phyloP scores from a whole-genome alignment of 345 rosid species.

The Eucalyptus cladocalyx region DNA sequence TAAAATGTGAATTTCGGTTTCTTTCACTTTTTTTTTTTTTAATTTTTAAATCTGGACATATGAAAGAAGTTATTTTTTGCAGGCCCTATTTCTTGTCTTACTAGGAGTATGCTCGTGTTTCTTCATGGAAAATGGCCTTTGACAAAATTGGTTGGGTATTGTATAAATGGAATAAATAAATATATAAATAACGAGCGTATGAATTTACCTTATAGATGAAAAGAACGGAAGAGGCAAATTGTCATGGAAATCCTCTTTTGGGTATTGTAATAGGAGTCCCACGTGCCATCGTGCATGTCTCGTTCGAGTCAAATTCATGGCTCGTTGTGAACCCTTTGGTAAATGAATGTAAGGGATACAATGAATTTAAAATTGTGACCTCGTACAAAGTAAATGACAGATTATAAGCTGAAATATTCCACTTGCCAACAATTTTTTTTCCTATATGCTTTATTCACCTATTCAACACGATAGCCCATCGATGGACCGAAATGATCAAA shows the following conservation, averaged over 20 bases:
- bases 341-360: not conserved
- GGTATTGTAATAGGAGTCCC: not conserved
- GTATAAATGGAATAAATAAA: not conserved
- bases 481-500: not conserved
- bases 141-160: not conserved
- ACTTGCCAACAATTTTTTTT: not conserved
- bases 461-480: not conserved
- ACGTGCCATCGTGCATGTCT: not conserved
- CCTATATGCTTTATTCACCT: not conserved
- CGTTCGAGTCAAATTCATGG: not conserved
- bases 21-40: not conserved
- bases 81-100: not conserved
- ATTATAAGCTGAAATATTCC: not conserved
- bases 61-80: not conserved
- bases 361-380: not conserved
- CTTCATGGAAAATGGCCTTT: not conserved
- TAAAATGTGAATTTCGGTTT: not conserved
- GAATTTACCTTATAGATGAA: not conserved
- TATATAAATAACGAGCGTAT: not conserved
- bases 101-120: not conserved
- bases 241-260: not conserved
- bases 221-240: not conserved
- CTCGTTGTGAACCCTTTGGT: not conserved
- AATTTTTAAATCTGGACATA: not conserved
- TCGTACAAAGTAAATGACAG: not conserved